Conservation (phyloP, 2,329 filamentous ascomycete genomes). For the Cladobotryum protrusum region DNA sequence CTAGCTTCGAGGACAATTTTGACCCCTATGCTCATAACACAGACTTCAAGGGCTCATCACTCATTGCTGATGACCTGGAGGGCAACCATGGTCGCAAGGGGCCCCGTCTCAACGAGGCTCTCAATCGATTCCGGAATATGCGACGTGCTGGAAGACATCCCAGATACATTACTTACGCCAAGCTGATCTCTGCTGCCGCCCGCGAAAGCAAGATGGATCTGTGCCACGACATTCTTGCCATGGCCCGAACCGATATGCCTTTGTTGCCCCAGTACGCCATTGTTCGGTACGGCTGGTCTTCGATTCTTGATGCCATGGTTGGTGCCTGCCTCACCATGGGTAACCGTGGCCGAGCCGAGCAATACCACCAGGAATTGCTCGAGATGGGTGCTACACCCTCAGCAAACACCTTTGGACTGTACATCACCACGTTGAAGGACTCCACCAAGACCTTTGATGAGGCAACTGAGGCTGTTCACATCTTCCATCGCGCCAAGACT, state of each 20-base stretch:
- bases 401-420: conserved; percentile 95
- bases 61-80: conserved; percentile 87
- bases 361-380: conserved; percentile 86
- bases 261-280: conserved; percentile 76
- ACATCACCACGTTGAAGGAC: conserved; percentile 98
- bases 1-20: conserved; percentile 71
- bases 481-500: conserved; percentile 87
- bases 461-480: conserved; percentile 92
- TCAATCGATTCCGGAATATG: conserved; percentile 85
- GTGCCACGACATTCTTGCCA: conserved; percentile 78
- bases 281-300: conserved; percentile 92
- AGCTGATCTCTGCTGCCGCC: conserved; percentile 84
- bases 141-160: conserved; percentile 86
- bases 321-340: conserved; percentile 81
- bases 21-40: conserved; percentile 88
- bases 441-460: conserved; percentile 97
- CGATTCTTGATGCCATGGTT: conserved; percentile 94
- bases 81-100: conserved; percentile 67
- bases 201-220: conserved; percentile 76
- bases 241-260: conserved; percentile 85
- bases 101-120: conserved; percentile 69
- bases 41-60: conserved; percentile 86
- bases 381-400: conserved; percentile 88
- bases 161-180: conserved; percentile 93
- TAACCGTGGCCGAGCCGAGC: conserved; percentile 71